These are phyloP conservation scores for Glycine soja DNA, from an alignment of 306 rosid species.

Conservation along the genomic window DNA sequence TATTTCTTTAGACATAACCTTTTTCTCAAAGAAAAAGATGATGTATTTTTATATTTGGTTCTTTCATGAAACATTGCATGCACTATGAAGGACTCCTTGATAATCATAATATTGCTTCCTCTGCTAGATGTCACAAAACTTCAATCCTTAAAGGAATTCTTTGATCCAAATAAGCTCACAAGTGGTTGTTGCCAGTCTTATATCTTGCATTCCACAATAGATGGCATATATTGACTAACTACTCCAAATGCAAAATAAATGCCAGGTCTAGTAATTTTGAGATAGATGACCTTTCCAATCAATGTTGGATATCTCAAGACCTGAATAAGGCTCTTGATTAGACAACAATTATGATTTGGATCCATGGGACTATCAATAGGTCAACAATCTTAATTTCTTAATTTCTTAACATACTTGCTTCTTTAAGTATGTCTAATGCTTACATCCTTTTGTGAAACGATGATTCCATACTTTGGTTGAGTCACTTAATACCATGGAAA, in stretches of 20 bases:
- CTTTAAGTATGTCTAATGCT: background rate
- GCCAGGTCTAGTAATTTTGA: background rate
- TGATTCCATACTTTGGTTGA: too few relatives aligned
- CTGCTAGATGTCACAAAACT: too few relatives aligned
- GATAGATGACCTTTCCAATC: background rate
- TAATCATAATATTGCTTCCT: too few relatives aligned
- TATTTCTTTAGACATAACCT: too few relatives aligned
- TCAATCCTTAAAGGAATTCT: too few relatives aligned
- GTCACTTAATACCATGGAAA: background rate
- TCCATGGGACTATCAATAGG: too few relatives aligned
- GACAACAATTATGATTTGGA: background rate
- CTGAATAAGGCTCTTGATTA: background rate
- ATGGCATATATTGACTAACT: background rate
- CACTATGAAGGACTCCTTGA: too few relatives aligned
- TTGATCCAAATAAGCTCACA: background rate
- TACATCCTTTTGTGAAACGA: too few relatives aligned
- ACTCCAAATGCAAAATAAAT: background rate
- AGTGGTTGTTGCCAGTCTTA: background rate
- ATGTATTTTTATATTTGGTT: too few relatives aligned
- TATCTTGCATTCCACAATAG: background rate
- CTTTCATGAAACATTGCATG: too few relatives aligned
- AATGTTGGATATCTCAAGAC: background rate
- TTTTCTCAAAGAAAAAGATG: too few relatives aligned
- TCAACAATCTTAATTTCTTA: too few relatives aligned
- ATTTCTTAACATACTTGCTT: background rate